Evolutionary conservation across 108 stramenopile genomes (phyloP).

Genomic region (Stephanodiscus minutulus): DNA sequence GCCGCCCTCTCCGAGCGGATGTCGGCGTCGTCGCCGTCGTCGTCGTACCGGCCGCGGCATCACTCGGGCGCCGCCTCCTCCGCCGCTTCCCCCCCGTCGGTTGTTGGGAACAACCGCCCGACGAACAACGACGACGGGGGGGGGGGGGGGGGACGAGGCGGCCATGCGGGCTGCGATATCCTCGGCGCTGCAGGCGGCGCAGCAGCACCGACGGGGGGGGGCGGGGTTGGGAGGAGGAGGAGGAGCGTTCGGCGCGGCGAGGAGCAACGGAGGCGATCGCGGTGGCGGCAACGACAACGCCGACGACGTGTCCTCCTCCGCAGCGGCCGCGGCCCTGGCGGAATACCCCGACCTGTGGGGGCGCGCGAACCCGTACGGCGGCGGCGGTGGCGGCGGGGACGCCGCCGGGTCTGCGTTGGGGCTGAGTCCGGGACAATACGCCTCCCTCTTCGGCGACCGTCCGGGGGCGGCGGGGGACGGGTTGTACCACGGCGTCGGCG

Average conservation of each 20-base stretch:
- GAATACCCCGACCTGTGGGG: neutral
- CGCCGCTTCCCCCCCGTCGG: neutral
- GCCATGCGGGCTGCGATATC: conserved; percentile 10
- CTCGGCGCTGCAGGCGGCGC: conserved; percentile 1
- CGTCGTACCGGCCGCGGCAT: neutral
- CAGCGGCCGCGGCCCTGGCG: neutral
- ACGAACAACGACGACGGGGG: neutral
- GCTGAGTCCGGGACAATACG: neutral
- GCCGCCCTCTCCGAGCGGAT: neutral
- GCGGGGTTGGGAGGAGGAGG: neutral
- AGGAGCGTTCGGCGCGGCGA: neutral
- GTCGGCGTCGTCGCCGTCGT: too few relatives aligned
- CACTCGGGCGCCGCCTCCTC: neutral
- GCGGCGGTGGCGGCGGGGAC: neutral
- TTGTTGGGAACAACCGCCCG: neutral
- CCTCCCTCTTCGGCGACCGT: neutral
- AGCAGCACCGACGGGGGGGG: neutral
- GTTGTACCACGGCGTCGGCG: neutral
- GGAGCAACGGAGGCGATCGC: neutral
- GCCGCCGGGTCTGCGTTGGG: neutral
- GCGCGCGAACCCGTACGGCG: neutral
- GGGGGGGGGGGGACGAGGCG: too few relatives aligned
- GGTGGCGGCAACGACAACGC: neutral
- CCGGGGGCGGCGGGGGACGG: neutral
- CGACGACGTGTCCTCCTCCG: neutral